These are phyloP conservation scores for Xylariales sp. DNA, from an alignment of 2,329 filamentous ascomycete genomes.

Conservation along the genomic window DNA sequence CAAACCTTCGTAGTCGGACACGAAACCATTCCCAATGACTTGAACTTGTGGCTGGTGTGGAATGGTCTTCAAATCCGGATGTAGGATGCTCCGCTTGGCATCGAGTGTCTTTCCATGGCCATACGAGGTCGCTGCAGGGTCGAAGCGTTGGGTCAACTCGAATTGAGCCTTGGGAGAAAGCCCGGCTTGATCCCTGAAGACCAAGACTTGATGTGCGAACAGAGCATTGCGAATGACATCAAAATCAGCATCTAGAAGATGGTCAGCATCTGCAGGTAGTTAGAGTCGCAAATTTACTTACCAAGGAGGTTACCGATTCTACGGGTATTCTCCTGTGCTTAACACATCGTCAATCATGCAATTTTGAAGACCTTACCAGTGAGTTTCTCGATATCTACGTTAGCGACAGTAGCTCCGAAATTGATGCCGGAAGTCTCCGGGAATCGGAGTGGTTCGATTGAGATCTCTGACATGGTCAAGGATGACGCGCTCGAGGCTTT, in stretches of 20 bases:
- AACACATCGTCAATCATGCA: constrained; percentile 7
- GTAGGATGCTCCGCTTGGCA: constrained; percentile 58
- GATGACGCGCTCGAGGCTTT: no score
- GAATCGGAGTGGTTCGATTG: constrained; percentile 33
- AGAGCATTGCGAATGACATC: constrained; percentile 58
- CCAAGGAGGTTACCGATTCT: constrained; percentile 56
- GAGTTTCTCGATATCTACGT: constrained; percentile 57
- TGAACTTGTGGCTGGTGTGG: constrained; percentile 77
- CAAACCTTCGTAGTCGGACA: constrained; percentile 67
- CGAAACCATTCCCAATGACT: constrained; percentile 71
- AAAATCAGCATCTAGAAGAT: constrained; percentile 56
- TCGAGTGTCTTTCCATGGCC: constrained; percentile 74
- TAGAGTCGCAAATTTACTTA: constrained; percentile 27
- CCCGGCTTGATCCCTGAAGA: constrained; percentile 63
- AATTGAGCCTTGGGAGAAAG: constrained; percentile 68
- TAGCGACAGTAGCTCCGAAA: constrained; percentile 57
- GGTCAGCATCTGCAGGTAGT: constrained; percentile 12
- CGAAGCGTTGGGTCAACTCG: constrained; percentile 68
- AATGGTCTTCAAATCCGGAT: constrained; percentile 76
- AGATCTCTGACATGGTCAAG: constrained; percentile 20
- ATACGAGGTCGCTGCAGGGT: constrained; percentile 60
- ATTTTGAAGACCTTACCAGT: no score
- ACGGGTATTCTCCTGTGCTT: constrained; percentile 32
- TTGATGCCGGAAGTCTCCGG: constrained; percentile 38
- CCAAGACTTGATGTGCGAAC: constrained; percentile 63